Percentiles rank a stretch among this genome's conserved stretches.
Conservation (phyloP, 345 rosid genomes). For the Moricandia moricandioides region DNA sequence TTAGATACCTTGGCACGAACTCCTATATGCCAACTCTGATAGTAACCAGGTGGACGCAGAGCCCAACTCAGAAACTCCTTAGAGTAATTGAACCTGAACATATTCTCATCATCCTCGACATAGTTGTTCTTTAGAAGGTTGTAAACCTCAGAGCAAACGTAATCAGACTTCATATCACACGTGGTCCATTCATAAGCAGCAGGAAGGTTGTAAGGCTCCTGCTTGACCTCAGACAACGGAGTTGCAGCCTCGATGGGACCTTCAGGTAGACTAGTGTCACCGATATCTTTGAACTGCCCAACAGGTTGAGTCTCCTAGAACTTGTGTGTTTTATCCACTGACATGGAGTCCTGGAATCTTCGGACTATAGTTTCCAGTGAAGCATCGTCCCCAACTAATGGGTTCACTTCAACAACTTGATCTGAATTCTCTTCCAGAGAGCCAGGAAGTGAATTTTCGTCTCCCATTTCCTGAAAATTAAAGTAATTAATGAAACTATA, state of each 20-base stretch:
- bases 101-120: not conserved
- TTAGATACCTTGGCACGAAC: not conserved
- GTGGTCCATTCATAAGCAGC: constrained; percentile 7
- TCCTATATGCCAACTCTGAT: constrained; percentile 8
- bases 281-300: not conserved
- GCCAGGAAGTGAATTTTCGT: not conserved
- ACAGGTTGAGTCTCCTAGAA: constrained; percentile 9
- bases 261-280: not conserved
- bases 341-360: not conserved
- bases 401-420: not conserved
- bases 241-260: not conserved
- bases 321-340: not conserved
- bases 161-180: constrained; percentile 4
- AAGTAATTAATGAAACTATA: not conserved
- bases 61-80: constrained; percentile 8
- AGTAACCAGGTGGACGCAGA: constrained; percentile 3
- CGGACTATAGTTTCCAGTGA: not conserved
- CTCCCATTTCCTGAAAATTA: not conserved
- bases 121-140: not conserved
- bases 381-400: not conserved
- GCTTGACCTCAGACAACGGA: not conserved
- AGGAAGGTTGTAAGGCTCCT: constrained; percentile 4
- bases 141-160: not conserved
- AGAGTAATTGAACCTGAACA: not conserved
- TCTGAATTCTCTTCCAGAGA: not conserved